Conservation (phyloP, 345 rosid species). For the Camelina sativa region DNA sequence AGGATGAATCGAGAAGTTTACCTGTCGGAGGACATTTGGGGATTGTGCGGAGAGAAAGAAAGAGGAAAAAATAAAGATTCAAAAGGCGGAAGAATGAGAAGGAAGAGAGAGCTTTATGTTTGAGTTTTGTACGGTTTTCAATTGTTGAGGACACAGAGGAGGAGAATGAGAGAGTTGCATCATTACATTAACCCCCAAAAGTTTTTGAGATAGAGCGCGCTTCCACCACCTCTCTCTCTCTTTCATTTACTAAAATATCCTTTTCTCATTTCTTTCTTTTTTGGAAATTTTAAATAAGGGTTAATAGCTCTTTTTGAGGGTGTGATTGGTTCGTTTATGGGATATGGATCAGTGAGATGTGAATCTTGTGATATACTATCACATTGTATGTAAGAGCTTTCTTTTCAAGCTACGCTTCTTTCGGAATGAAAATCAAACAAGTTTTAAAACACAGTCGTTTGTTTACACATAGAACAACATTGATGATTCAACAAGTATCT, state of each 20-base stretch:
- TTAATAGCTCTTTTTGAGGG: background rate
- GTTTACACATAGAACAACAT: background rate
- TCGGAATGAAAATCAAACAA: background rate
- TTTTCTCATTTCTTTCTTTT: background rate
- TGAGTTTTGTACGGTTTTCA: constrained; percentile 32
- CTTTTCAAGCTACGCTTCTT: constrained; percentile 2
- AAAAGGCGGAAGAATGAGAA: constrained; percentile 25
- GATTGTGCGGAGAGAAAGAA: constrained; percentile 23
- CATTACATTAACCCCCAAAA: background rate
- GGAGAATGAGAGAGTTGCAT: too few species aligned
- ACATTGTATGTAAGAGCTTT: background rate
- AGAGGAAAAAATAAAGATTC: background rate
- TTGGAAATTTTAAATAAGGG: too few species aligned
- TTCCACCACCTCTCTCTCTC: constrained; percentile 18
- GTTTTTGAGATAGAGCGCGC: constrained; percentile 31
- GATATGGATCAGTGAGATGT: background rate
- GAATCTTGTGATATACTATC: too few species aligned
- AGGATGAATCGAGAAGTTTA: background rate
- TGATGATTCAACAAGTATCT: background rate
- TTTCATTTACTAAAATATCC: background rate
- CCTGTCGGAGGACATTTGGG: constrained; percentile 47
- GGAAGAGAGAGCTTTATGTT: constrained; percentile 13
- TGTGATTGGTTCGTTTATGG: background rate
- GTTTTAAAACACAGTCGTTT: background rate
- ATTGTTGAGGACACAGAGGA: constrained; percentile 3